A percentile compares a stretch with the other conserved stretches of the same genome.
Conservation (phyloP, 2,329 filamentous ascomycete genomes). For the Cordyceps javanica region DNA sequence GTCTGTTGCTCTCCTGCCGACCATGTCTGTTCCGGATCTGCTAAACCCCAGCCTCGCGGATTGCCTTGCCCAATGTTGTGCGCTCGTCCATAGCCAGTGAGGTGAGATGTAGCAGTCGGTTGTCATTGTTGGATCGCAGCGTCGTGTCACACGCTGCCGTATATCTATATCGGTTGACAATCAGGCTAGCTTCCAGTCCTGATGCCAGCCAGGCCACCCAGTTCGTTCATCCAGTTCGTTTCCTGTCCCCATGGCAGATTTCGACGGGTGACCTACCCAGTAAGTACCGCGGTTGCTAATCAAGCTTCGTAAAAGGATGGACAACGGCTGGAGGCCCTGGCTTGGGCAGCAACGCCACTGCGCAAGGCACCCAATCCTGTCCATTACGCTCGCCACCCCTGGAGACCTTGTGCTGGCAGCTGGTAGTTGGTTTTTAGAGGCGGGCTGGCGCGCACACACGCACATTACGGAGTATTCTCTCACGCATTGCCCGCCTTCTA, state of each 20-base stretch:
- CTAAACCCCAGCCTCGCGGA: neutral
- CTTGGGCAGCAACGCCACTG: slow-evolving; percentile 10
- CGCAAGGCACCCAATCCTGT: slow-evolving; percentile 5
- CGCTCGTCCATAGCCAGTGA: too few relatives aligned
- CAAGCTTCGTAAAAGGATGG: slow-evolving; percentile 2
- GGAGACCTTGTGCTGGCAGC: neutral
- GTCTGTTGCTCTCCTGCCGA: neutral
- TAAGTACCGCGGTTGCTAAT: neutral
- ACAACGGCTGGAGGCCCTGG: slow-evolving; percentile 5
- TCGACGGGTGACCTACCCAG: neutral
- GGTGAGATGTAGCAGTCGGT: neutral
- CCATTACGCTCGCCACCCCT: neutral
- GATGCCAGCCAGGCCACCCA: neutral
- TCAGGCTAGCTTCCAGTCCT: neutral
- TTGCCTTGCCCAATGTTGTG: neutral
- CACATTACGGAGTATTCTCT: neutral
- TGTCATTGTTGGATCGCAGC: neutral
- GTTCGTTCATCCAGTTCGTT: slow-evolving; percentile 1
- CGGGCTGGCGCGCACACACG: neutral
- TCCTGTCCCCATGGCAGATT: neutral
- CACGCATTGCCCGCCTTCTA: neutral
- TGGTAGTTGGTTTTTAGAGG: neutral
- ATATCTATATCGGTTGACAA: slow-evolving; percentile 1
- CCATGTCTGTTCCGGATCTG: neutral
- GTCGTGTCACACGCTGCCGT: slow-evolving; percentile 2